Percentiles rank a stretch among this genome's conserved stretches.
Evolutionary conservation across 2,329 filamentous ascomycete genomes (phyloP).

Genomic region (Phialocephala subalpina): DNA sequence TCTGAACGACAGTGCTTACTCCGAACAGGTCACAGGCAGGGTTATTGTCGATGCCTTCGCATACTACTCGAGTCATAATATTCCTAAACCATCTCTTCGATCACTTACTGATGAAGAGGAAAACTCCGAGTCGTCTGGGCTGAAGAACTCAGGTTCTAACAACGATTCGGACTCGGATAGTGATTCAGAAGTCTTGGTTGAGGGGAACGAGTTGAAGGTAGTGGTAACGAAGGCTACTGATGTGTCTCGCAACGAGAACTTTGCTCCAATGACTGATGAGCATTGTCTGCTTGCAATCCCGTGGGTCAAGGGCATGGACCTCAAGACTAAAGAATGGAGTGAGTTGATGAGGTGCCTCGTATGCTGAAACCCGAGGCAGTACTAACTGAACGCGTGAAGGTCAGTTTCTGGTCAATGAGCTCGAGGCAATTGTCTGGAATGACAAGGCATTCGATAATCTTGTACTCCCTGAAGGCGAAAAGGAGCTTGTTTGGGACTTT

Average conservation of each 20-base stretch:
- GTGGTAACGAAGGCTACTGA: constrained; percentile 9
- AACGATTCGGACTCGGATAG: not conserved
- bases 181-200: constrained; percentile 1
- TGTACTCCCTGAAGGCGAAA: constrained; percentile 56
- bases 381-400: constrained; percentile 9
- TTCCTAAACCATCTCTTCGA: constrained; percentile 15
- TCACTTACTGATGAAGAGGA: constrained; percentile 2
- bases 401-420: constrained; percentile 36
- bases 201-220: constrained; percentile 11
- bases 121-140: not conserved
- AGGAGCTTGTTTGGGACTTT: constrained; percentile 56
- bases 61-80: constrained; percentile 19
- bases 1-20: constrained; percentile 2
- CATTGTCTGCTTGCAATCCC: constrained; percentile 50
- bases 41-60: constrained; percentile 22
- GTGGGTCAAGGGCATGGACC: constrained; percentile 27
- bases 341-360: not conserved
- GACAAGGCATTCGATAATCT: constrained; percentile 53
- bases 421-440: constrained; percentile 46
- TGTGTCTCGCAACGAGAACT: constrained; percentile 26
- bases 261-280: constrained; percentile 45
- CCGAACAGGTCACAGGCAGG: constrained; percentile 11
- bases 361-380: constrained; percentile 4
- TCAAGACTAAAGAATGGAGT: constrained; percentile 8
- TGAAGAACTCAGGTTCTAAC: not conserved